Base-by-base conservation (phyloP, 1,284 basidiomycete species). In the Rhodotorula mucilaginosa region DNA sequence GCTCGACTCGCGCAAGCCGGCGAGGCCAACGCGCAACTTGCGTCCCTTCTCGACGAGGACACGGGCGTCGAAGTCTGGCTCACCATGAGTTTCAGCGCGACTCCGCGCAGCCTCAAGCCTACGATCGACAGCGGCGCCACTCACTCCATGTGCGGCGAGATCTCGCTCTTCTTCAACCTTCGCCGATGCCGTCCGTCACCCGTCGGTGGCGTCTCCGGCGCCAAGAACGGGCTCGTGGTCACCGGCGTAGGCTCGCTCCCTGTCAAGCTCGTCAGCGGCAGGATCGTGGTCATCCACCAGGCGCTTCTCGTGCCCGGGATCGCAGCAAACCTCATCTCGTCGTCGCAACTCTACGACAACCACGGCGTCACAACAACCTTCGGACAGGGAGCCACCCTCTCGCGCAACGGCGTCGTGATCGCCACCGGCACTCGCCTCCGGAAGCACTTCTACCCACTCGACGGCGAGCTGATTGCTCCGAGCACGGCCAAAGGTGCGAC, bases 1-100 rank as follows among this genome's bases (percentile, higher is more conserved):
- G 34, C 34, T 34, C 34, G 6, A 34, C 8, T 34, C 8, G 34
- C 34, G 34, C 34, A 34, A 34, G 34, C 34, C 34, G 34, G 34
- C 34, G 8, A 34, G 34, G 34, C 34, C 34, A 34, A 34, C 34
- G 34, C 34, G 34, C 34, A 34, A 34, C 34, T 44, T 8, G 23
- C 13, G 16, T 61, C 21, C 31, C 39, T 44, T 12, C 39, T 44
- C 10, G 39, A 4, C 6, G 23, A 52, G 31, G 13, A 29, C 26
- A 51, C 3, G 2, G 57, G 64, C 47, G n/a, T 65, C 23, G 34
- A 65, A 34, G 64, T 31, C n/a, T 65, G 64, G 64, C 47, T 65
- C 16, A 15, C 21, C 10, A 23, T 23, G 31, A 6, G 47, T 8
- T 23, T 23, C 57, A n/a, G 47, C 3, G 13, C 46, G 0, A 10